Conservation (phyloP, 1,284 basidiomycete genomes). For the Puccinia coronata region DNA sequence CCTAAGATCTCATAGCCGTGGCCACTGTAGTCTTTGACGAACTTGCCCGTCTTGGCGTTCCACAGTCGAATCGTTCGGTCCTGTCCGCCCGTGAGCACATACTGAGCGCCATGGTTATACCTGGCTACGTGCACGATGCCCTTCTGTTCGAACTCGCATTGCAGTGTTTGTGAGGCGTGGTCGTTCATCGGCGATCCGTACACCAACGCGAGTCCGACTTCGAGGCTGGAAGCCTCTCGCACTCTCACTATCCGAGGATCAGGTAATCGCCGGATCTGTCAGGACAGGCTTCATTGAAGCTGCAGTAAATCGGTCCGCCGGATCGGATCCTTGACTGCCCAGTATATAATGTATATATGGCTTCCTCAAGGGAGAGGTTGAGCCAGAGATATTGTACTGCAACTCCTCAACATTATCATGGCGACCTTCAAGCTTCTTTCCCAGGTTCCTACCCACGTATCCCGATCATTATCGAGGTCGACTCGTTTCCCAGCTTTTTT, state of each 20-base stretch:
- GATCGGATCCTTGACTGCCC: too few relatives aligned
- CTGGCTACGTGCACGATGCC: constrained; percentile 36
- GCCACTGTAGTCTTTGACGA: constrained; percentile 84
- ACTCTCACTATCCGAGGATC: too few relatives aligned
- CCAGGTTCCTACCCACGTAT: background rate
- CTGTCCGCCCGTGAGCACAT: constrained; percentile 84
- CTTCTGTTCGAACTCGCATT: constrained; percentile 27
- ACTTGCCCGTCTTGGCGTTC: constrained; percentile 79
- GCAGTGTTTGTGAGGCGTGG: too few relatives aligned
- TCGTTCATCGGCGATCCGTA: too few relatives aligned
- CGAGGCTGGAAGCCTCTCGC: too few relatives aligned
- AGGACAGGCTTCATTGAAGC: too few relatives aligned
- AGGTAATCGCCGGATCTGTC: too few relatives aligned
- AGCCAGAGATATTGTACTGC: too few relatives aligned
- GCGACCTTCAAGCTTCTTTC: background rate
- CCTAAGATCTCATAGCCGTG: constrained; percentile 94
- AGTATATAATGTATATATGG: too few relatives aligned
- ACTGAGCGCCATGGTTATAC: constrained; percentile 66
- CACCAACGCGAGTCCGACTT: too few relatives aligned
- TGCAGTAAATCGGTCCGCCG: too few relatives aligned
- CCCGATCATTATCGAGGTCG: background rate
- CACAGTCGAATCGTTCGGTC: constrained; percentile 86
- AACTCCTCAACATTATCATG: background rate
- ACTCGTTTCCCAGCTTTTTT: background rate
- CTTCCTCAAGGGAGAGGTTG: too few relatives aligned